Conservation (phyloP, 495 filamentous ascomycete species). For the Penicillium paxilli region DNA sequence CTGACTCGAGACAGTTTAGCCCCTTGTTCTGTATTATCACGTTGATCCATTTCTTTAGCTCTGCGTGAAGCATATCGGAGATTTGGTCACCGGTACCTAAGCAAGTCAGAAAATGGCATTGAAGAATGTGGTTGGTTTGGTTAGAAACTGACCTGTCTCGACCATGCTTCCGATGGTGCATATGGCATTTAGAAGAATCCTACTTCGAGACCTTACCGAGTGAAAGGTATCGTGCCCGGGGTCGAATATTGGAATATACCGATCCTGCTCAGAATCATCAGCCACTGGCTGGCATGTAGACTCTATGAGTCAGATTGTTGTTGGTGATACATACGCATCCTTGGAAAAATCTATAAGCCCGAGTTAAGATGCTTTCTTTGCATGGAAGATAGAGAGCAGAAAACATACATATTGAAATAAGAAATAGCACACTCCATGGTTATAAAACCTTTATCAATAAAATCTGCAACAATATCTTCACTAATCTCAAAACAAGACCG, state of each 20-base stretch:
- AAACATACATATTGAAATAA: constrained; percentile 35
- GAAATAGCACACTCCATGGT: constrained; percentile 32
- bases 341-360: constrained; percentile 38
- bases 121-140: not conserved
- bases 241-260: constrained; percentile 49
- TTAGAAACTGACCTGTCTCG: constrained; percentile 25
- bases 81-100: constrained; percentile 32
- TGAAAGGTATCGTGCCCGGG: constrained; percentile 41
- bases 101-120: not conserved
- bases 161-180: constrained; percentile 49
- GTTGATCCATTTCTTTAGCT: constrained; percentile 47
- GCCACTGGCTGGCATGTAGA: too few species aligned
- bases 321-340: constrained; percentile 35
- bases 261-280: constrained; percentile 24
- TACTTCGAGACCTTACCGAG: constrained; percentile 38
- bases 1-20: constrained; percentile 40
- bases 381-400: not conserved
- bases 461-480: constrained; percentile 35
- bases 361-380: not conserved
- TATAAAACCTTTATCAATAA: constrained; percentile 37
- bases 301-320: not conserved
- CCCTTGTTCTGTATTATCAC: constrained; percentile 42
- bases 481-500: constrained; percentile 39
- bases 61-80: constrained; percentile 39
- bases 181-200: constrained; percentile 49